Evolutionary conservation across 1,284 basidiomycete species (phyloP), one percentile per base, ranked within the genome.

Genomic region (Malassezia sp.): DNA sequence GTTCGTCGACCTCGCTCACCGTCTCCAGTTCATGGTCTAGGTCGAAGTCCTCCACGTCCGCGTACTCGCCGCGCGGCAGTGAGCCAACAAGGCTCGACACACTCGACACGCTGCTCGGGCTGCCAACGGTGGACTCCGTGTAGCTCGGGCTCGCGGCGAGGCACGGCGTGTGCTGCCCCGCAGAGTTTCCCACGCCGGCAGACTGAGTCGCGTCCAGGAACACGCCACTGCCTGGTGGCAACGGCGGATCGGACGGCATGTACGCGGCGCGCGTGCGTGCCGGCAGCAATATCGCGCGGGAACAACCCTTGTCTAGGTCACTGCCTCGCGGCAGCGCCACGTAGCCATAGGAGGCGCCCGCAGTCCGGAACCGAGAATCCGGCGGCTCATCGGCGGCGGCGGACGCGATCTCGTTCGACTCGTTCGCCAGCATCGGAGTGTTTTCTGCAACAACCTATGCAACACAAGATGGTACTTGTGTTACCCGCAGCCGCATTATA

Each of bases 41-140:
- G 34, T 64, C 60, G 18, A 62, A 52, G 32, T 67, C 65, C 34
- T 67, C 65, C 14, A 63, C 59, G 45, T 67, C 65, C 22, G 61
- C 61, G 21, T 59, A 49, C 14, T 67, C 63, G 33, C 65, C 65
- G 21, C 56, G 58, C 29, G 54, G 54, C 30, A 35, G 28, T 2
- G 42, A 51, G 21, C 47, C 36, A 7, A 26, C 41, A 24, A 57
- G 60, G 33, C 59, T 61, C 47, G 40, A 58, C 31, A 61, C 53
- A 41, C 59, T 62, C 7, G 61, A 59, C 18, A 67, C 42, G 29
- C 60, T 63, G 38, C 59, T 60, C 4, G 62, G 60, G 27, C 60
- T 63, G 29, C 54, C 55, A 14, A 39, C 26, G 17, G 27, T 45
- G 18, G 47, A 49, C 18, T 49, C 47, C 5, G 48, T 53, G 31